Evolutionary conservation across 352 stramenopile species (phyloP).

Genomic region (Phytophthora pistaciae): DNA sequence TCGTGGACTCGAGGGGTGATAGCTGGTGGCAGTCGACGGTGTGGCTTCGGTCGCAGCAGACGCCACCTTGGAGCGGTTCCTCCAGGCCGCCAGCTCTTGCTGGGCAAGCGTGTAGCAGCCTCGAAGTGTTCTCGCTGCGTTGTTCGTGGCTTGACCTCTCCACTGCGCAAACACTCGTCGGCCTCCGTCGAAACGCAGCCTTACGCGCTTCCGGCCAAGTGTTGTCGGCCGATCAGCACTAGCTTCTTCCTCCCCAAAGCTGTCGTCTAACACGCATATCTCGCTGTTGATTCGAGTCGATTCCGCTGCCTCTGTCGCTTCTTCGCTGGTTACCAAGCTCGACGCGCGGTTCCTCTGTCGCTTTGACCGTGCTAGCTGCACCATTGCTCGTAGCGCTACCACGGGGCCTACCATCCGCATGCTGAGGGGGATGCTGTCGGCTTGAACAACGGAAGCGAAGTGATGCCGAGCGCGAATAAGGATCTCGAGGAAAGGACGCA

Average conservation of each 20-base stretch:
- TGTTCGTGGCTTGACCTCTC: constrained; percentile 18
- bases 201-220: background rate
- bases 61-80: constrained; percentile 6
- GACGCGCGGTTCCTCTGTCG: no score
- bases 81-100: constrained; percentile 21
- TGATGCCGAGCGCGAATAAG: background rate
- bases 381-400: background rate
- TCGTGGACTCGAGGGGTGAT: background rate
- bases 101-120: constrained; percentile 27
- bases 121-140: constrained; percentile 19
- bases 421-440: background rate
- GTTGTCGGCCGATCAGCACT: background rate
- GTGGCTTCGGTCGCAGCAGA: background rate
- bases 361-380: no score
- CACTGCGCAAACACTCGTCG: constrained; percentile 11
- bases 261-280: constrained; percentile 15
- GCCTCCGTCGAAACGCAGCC: constrained; percentile 5
- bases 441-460: background rate
- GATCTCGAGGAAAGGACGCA: background rate
- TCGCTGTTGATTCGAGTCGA: background rate
- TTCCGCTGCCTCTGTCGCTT: background rate
- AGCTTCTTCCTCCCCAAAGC: constrained; percentile 10
- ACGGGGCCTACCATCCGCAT: constrained; percentile 11
- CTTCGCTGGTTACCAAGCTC: no score
- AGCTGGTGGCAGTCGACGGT: background rate